Percentiles rank a stretch among this genome's conserved stretches.
These are phyloP conservation scores for Sclerotinia nivalis DNA, from an alignment of 2,329 filamentous ascomycete species.

Conservation along the genomic window DNA sequence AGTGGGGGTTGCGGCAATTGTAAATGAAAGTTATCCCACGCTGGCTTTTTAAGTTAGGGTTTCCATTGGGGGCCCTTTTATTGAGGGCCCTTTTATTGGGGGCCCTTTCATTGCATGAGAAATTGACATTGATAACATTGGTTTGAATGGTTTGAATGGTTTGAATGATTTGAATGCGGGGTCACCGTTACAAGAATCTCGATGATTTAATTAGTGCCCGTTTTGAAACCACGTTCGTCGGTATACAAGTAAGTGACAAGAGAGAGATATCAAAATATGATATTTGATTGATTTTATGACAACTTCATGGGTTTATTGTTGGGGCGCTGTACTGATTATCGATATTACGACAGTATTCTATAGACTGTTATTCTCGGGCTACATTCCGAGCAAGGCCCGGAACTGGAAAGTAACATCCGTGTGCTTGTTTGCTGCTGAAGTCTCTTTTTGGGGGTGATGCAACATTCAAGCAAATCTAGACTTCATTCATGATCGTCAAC, in stretches of 20 bases:
- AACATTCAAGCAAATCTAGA: too few species aligned
- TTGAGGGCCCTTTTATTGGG: neutral
- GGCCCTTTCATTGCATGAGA: too few species aligned
- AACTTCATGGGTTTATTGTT: neutral
- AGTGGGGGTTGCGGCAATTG: slow-evolving; percentile 8
- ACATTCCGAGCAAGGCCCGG: neutral
- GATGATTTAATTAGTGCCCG: neutral
- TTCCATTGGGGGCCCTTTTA: neutral
- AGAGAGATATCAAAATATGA: too few species aligned
- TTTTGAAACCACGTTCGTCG: neutral
- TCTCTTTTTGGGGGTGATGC: neutral
- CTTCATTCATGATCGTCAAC: too few species aligned
- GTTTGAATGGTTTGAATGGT: too few species aligned
- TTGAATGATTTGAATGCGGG: neutral
- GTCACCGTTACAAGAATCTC: neutral
- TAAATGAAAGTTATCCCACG: neutral
- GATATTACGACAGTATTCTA: neutral
- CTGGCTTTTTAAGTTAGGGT: neutral
- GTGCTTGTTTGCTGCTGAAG: neutral
- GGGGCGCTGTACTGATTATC: neutral
- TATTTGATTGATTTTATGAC: neutral
- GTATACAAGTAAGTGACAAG: too few species aligned
- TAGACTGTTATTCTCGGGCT: neutral
- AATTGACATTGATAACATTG: too few species aligned
- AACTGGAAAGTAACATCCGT: neutral